phyloP scores from a whole-genome alignment of 495 filamentous ascomycete genomes.

The Monascus purpureus region DNA sequence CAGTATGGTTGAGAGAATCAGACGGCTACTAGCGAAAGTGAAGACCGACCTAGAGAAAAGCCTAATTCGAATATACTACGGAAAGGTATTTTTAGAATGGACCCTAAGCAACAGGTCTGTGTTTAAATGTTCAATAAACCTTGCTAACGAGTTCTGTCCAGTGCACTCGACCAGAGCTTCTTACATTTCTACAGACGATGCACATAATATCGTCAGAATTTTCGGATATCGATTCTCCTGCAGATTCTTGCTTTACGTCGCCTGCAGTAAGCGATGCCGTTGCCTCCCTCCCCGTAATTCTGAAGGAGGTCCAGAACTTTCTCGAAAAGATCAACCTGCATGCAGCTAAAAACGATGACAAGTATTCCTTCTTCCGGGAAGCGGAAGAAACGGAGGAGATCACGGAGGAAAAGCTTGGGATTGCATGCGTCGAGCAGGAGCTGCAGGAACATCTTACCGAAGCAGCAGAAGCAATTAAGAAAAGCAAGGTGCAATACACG shows the following conservation, averaged over 20 bases:
- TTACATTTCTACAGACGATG: constrained; percentile 71
- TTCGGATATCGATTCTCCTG: constrained; percentile 43
- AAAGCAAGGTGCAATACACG: constrained; percentile 58
- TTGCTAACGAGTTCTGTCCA: constrained; percentile 20
- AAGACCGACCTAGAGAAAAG: constrained; percentile 81
- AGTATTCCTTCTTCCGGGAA: constrained; percentile 86
- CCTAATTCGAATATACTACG: constrained; percentile 92
- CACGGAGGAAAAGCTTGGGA: constrained; percentile 76
- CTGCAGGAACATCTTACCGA: constrained; percentile 59
- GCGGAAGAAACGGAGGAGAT: constrained; percentile 76
- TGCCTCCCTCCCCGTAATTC: constrained; percentile 61
- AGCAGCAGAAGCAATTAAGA: constrained; percentile 55
- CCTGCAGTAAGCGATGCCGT: constrained; percentile 58
- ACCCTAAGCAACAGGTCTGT: too few species aligned
- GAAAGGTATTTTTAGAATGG: constrained; percentile 42
- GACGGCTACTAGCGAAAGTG: constrained; percentile 50
- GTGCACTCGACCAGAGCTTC: constrained; percentile 81
- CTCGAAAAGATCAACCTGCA: constrained; percentile 77
- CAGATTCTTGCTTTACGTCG: constrained; percentile 63
- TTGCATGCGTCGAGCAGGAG: constrained; percentile 78
- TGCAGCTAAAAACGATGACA: constrained; percentile 77
- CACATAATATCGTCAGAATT: constrained; percentile 69
- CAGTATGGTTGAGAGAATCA: constrained; percentile 56
- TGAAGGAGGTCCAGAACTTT: constrained; percentile 50
- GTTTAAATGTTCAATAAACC: too few species aligned